Evolutionary conservation across 495 filamentous ascomycete species (phyloP).

Genomic region (Thermothielavioides terrestris): DNA sequence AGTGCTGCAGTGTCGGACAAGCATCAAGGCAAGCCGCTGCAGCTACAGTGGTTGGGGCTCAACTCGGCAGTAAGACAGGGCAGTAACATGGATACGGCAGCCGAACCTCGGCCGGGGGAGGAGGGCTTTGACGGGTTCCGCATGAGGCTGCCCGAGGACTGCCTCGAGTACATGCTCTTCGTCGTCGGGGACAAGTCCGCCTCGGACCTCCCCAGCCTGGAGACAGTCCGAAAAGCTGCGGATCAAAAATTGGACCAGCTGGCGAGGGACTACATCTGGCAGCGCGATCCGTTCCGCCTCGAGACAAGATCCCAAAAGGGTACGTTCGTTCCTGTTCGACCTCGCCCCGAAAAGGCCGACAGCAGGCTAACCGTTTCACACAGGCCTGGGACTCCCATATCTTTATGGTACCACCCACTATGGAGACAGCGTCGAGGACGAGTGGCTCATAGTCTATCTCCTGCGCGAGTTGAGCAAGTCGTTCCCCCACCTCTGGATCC

Average conservation of each 20-base stretch:
- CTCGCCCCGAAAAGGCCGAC: not conserved
- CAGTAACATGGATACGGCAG: conserved; percentile 15
- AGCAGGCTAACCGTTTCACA: not conserved
- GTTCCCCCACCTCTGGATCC: conserved; percentile 70
- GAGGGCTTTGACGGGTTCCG: conserved; percentile 57
- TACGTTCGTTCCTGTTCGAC: conserved; percentile 25
- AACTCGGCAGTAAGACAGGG: not conserved
- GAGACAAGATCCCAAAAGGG: conserved; percentile 50
- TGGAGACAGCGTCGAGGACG: conserved; percentile 90
- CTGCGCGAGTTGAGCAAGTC: conserved; percentile 71
- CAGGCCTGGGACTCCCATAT: conserved; percentile 33
- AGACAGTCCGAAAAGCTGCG: conserved; percentile 60
- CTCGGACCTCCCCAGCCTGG: conserved; percentile 44
- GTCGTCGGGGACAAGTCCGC: conserved; percentile 51
- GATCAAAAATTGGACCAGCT: conserved; percentile 51
- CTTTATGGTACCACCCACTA: conserved; percentile 71
- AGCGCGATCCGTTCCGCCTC: conserved; percentile 67
- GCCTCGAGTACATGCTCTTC: conserved; percentile 77
- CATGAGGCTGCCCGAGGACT: conserved; percentile 73
- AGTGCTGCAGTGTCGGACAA: not conserved
- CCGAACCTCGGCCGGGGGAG: conserved; percentile 23
- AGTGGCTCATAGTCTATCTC: conserved; percentile 92
- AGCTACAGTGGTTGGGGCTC: too few species aligned
- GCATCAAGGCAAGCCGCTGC: not conserved
- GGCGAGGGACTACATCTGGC: conserved; percentile 88